phyloP scores from a whole-genome alignment of 2,329 filamentous ascomycete species.

The Emericellopsis atlantica region DNA sequence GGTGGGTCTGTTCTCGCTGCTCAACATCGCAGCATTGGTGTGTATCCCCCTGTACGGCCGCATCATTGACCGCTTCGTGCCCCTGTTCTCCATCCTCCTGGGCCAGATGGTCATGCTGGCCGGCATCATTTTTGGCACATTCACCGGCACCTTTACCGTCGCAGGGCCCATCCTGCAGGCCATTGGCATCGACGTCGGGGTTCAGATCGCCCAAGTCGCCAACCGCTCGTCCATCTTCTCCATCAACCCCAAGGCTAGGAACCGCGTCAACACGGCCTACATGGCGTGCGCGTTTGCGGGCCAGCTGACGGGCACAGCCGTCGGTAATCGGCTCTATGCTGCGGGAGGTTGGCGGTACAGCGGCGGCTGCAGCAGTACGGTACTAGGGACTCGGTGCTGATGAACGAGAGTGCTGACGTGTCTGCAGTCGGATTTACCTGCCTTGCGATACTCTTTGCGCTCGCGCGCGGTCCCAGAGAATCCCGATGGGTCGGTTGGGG shows the following conservation, averaged over 20 bases:
- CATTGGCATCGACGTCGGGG: constrained; percentile 56
- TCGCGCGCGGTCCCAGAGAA: constrained; percentile 15
- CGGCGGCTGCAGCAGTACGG: constrained; percentile 21
- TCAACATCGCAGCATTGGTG: constrained; percentile 58
- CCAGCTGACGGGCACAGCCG: constrained; percentile 57
- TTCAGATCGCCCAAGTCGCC: constrained; percentile 62
- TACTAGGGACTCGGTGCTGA: background rate
- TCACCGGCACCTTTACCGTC: constrained; percentile 50
- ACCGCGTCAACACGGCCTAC: constrained; percentile 70
- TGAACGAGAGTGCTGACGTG: background rate
- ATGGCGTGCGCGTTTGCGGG: constrained; percentile 68
- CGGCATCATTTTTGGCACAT: constrained; percentile 57
- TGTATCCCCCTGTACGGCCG: constrained; percentile 58
- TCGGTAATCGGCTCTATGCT: constrained; percentile 40
- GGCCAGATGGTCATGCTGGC: constrained; percentile 45
- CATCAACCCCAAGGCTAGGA: constrained; percentile 58
- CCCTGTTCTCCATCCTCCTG: constrained; percentile 53
- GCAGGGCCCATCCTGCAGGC: constrained; percentile 64
- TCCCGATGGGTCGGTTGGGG: constrained; percentile 18
- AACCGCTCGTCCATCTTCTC: constrained; percentile 59
- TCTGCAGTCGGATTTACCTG: constrained; percentile 10
- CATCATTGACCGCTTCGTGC: constrained; percentile 54
- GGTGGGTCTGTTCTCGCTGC: constrained; percentile 69
- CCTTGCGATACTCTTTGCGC: constrained; percentile 12
- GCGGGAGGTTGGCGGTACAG: constrained; percentile 37